Evolutionary conservation across 257 asterid species (phyloP), one percentile per base, ranked within the genome.

Genomic region (Nicotiana knightiana): DNA sequence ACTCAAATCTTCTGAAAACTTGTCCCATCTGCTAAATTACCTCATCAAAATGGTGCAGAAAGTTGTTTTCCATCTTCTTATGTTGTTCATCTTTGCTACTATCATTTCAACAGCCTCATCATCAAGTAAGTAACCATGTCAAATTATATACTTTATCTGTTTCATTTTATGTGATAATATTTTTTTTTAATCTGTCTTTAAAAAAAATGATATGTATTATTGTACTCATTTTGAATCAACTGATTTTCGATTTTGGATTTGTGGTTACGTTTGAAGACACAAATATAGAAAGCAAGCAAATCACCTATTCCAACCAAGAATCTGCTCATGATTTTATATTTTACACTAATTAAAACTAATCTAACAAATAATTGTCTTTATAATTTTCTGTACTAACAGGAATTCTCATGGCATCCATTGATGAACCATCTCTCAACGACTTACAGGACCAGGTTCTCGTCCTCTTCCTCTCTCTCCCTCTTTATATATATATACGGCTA

Each of bases 21-120:
- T 71, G 59, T 46, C 61, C 46, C 28, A 5, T 71, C 37, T 71
- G 0, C 78, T 46, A 43, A 46, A 24, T 24, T 48, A 73, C 28
- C 28, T 48, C 43, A 73, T 48, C 35, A 43, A 73, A 51, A 73
- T 73, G 79, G 63, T 73, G 63, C 79, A 73, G 26, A 73, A 73
- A 73, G 6, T 73, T 48, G 63, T 1, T 28, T 51, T 73, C 43
- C 79, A 73, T 0, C 63, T 48, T 51, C 79, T 73, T 26, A 15
- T 73, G 15, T n/a, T 73, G 62, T 73, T 51, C 63, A 51, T 73
- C 62, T 73, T 48, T 73, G 79, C 79, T 26, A 26, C 79, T 15
- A 73, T 73, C 63, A 48, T 73, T 26, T 73, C 79, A 15, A 26
- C 62, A 3, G 26, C 26, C 16, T 73, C 63, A 26, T 3, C 79